These are phyloP conservation scores for Dactylellina drechsleri DNA, from an alignment of 2,329 filamentous ascomycete species.

Conservation along the genomic window DNA sequence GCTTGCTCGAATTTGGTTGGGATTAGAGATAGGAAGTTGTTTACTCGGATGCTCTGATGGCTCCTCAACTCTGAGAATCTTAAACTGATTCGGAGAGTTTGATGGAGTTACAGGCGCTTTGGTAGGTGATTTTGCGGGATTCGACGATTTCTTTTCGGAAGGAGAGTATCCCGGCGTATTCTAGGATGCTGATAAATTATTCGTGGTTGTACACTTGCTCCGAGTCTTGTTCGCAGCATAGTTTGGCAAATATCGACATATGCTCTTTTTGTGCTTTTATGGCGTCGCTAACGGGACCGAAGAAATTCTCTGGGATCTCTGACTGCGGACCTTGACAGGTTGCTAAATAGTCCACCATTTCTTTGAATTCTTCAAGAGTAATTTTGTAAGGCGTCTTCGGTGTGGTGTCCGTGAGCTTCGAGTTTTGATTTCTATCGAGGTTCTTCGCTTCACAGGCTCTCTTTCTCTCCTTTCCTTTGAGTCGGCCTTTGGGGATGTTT, in stretches of 20 bases:
- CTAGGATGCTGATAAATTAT: constrained; percentile 4
- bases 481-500: neutral
- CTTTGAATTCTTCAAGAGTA: constrained; percentile 1
- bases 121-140: neutral
- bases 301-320: constrained; percentile 1
- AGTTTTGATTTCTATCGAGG: neutral
- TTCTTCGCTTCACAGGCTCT: neutral
- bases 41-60: neutral
- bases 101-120: neutral
- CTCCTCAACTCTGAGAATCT: constrained; percentile 12
- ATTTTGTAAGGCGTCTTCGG: constrained; percentile 15
- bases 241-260: neutral
- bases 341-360: constrained; percentile 14
- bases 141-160: neutral
- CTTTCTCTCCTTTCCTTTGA: constrained; percentile 7
- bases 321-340: neutral
- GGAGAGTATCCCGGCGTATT: constrained; percentile 3
- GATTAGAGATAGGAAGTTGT: neutral
- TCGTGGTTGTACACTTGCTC: neutral
- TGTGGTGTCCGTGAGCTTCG: neutral
- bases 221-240: neutral
- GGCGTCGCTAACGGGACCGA: neutral
- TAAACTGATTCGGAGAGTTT: constrained; percentile 1
- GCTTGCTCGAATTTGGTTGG: too few species aligned
- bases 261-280: constrained; percentile 7